Base-by-base conservation (phyloP, 2,329 filamentous ascomycete species). In the Microdochium nivale region DNA sequence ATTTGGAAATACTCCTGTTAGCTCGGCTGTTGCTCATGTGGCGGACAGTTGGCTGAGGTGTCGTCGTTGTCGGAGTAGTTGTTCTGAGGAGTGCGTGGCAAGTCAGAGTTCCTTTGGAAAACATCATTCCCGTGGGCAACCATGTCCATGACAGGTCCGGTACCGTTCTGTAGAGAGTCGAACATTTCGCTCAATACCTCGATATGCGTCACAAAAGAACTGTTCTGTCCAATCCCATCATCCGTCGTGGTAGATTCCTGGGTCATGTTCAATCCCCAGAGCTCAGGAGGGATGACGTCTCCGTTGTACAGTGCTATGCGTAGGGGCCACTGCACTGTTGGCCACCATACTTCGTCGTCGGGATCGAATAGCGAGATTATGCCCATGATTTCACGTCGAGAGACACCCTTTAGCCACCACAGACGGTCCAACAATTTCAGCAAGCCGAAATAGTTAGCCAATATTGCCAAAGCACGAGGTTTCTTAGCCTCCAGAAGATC, bases 401-500 rank as follows among this genome's bases (percentile, higher is more conserved):
- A 78, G 59, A 86, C 83, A 37, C 84, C 83, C 21, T 81, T 75
- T 25, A 88, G 69, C 85, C 86, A 89, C 86, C 86, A 89, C 16
- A 83, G 70, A 16, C 72, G 65, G 54, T 84, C 78, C 55, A 86
- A 71, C 32, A 76, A 75, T 60, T 83, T 83, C 47, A 87, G 70
- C 35, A 86, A 68, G 25, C 81, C 83, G 59, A 86, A 86, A 63
- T 85, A 87, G 62, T 80, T 83, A 7, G 82, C 83, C 1, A 86
- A 73, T 33, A 86, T 81, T 30, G 78, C 76, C 25, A 87, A 70
- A 1, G 83, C 81, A 13, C 83, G 78, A 1, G 83, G 83, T 13
- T 79, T 74, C 52, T 78, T 76, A 51, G 74, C 70, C 54, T 79
- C 76, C 13, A 88, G 72, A 27, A 81, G 73, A 52, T 81, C 81